Percentiles rank a stretch among this genome's conserved stretches.
Evolutionary conservation across 768 basidiomycete genomes (phyloP).

Genomic region (Phylloporus arenicola): DNA sequence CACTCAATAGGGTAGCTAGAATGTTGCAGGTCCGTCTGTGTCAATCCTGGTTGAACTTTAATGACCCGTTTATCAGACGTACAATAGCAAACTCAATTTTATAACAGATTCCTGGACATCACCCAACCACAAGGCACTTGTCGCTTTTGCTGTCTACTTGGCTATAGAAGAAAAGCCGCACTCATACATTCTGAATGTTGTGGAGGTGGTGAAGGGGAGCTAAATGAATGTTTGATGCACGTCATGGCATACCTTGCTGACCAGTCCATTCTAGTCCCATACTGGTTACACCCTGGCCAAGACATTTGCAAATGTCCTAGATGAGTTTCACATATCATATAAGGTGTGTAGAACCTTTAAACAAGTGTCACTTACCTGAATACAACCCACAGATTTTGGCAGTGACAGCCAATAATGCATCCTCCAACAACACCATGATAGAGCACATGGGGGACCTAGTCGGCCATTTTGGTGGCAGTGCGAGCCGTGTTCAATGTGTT

Average conservation of each 20-base stretch:
- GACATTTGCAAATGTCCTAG: constrained; percentile 20
- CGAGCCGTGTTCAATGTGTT: background rate
- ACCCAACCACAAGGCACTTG: too few relatives aligned
- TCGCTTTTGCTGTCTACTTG: too few relatives aligned
- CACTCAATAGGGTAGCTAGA: too few relatives aligned
- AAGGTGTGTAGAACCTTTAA: constrained; percentile 19
- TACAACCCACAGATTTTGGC: background rate
- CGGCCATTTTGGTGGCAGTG: background rate
- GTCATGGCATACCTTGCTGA: background rate
- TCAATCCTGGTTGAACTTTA: too few relatives aligned
- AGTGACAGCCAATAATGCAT: background rate
- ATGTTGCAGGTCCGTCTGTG: too few relatives aligned
- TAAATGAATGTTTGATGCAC: too few relatives aligned
- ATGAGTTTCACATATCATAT: constrained; percentile 23
- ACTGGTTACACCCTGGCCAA: constrained; percentile 14
- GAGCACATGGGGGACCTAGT: background rate
- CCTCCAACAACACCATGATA: background rate
- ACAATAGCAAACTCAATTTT: too few relatives aligned
- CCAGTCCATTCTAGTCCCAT: background rate
- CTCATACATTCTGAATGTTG: too few relatives aligned
- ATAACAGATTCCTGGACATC: too few relatives aligned
- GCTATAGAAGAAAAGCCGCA: too few relatives aligned
- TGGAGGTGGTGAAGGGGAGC: too few relatives aligned
- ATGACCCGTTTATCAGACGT: too few relatives aligned
- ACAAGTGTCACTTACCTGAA: background rate